Conservation (phyloP, 1,139 yeast species). For the Spathaspora sp. region DNA sequence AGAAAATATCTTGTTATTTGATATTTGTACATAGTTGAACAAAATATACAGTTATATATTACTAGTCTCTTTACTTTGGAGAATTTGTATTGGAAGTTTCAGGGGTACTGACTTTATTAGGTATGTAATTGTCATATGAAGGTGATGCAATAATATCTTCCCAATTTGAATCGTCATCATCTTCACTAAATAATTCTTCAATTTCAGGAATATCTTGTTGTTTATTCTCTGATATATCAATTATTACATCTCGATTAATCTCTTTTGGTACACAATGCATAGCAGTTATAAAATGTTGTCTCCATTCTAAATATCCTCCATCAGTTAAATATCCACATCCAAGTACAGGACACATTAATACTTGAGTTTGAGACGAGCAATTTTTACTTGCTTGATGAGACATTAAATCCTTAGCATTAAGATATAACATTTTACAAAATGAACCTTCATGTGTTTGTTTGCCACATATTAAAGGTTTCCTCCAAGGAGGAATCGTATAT, state of each 20-base stretch:
- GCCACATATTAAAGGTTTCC: constrained; percentile 20
- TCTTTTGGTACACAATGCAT: constrained; percentile 13
- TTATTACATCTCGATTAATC: not conserved
- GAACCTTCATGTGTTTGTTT: constrained; percentile 8
- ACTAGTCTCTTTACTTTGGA: not conserved
- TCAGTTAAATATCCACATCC: constrained; percentile 46
- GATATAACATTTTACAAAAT: constrained; percentile 16
- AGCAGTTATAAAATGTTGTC: constrained; percentile 24
- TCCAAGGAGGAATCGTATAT: constrained; percentile 23
- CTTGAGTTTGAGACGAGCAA: constrained; percentile 32
- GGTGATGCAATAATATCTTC: constrained; percentile 1
- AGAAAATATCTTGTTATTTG: no score
- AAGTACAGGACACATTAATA: constrained; percentile 38
- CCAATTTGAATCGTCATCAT: constrained; percentile 8
- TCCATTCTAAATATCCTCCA: constrained; percentile 35
- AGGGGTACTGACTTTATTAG: not conserved
- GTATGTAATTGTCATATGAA: not conserved
- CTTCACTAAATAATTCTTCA: constrained; percentile 19
- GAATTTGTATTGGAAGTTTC: not conserved
- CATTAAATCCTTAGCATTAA: constrained; percentile 16
- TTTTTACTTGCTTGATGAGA: constrained; percentile 20
- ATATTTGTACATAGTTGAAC: not conserved
- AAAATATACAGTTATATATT: no score
- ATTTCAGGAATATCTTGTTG: constrained; percentile 8
- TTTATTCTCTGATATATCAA: not conserved